Conservation (phyloP, 768 basidiomycete genomes). For the Serendipita vermifera region DNA sequence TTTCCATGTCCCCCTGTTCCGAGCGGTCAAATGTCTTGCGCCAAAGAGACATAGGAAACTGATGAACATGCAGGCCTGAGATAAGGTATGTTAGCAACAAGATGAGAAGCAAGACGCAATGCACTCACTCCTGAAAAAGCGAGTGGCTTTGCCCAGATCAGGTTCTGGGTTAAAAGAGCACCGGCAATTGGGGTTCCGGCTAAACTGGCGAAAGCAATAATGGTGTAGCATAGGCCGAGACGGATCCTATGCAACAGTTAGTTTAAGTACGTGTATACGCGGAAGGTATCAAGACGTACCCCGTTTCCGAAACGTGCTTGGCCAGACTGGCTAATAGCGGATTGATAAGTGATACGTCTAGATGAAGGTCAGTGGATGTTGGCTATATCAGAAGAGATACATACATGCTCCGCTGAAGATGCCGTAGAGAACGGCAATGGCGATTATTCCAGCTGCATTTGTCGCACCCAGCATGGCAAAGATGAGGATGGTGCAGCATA, state of each 20-base stretch:
- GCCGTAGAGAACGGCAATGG: slow-evolving; percentile 33
- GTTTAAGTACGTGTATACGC: slow-evolving; percentile 32
- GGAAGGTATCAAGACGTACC: slow-evolving; percentile 33
- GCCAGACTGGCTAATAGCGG: slow-evolving; percentile 36
- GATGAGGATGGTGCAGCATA: slow-evolving; percentile 26
- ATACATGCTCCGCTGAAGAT: slow-evolving; percentile 35
- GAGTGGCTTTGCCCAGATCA: slow-evolving; percentile 47
- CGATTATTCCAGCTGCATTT: slow-evolving; percentile 25
- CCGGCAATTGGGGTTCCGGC: slow-evolving; percentile 46
- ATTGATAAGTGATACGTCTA: slow-evolving; percentile 28
- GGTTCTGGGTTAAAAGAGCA: slow-evolving; percentile 37
- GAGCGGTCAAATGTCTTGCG: slow-evolving; percentile 5
- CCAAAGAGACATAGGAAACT: background rate
- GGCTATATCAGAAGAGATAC: slow-evolving; percentile 16
- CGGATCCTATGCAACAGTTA: slow-evolving; percentile 16
- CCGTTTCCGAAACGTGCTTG: slow-evolving; percentile 37
- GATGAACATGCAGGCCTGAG: slow-evolving; percentile 7
- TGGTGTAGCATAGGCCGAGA: background rate
- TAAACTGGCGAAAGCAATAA: slow-evolving; percentile 15
- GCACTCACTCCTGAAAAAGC: slow-evolving; percentile 35
- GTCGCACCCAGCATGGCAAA: slow-evolving; percentile 33
- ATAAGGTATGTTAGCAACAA: background rate
- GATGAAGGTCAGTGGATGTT: slow-evolving; percentile 8
- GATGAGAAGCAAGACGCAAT: background rate
- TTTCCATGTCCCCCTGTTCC: background rate